Base-by-base conservation (phyloP, 2,329 filamentous ascomycete species). In the Cucurbitaria berberidis region DNA sequence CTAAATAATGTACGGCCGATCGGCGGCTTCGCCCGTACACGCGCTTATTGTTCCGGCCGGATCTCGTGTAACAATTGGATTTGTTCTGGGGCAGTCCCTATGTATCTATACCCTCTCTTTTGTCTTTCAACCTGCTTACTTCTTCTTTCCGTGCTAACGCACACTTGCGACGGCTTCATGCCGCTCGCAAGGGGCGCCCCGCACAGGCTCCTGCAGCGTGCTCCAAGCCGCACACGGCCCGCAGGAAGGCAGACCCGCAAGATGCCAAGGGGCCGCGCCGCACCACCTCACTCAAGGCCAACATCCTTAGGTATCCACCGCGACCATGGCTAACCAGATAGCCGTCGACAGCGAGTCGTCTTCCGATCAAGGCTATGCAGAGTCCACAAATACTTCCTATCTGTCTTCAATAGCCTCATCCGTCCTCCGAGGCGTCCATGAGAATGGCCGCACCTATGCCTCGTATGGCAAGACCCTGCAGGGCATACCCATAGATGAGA, bases 401-500 rank as follows among this genome's bases (percentile, higher is more conserved):
- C 29, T 46, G 36, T 46, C 48, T 1, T 51, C 48, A 3, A 51
- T 51, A 45, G 48, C 48, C 16, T 51, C 48, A 18, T 35, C 35
- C 22, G 46, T 51, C 41, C 42, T 41, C 22, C 42, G 48, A 18
- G 43, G 48, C 48, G 48, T 51, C 19, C 27, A 51, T 41, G 48
- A 51, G 29, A 51, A 51, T 42, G 48, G 48, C 38, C 48, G 48
- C 19, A 46, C 15, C 18, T 51, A 51, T 24, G 48, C 48, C 10
- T 46, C 48, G 5, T 51, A 51, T 41, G 48, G 48, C 36, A 51
- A 51, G 13, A 51, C 48, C n/a, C 29, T 51, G 36, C 48, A 51
- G 29, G 48, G 48, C 4, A 51, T 51, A 38, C 48, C 48, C 16
- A 46, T 51, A 42, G 48, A 51, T 38, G 48, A 51, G 19, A 26